Evolutionary conservation across 2,329 filamentous ascomycete species (phyloP), one percentile per base, ranked within the genome.

Genomic region (Pseudohalonectria lignicola): DNA sequence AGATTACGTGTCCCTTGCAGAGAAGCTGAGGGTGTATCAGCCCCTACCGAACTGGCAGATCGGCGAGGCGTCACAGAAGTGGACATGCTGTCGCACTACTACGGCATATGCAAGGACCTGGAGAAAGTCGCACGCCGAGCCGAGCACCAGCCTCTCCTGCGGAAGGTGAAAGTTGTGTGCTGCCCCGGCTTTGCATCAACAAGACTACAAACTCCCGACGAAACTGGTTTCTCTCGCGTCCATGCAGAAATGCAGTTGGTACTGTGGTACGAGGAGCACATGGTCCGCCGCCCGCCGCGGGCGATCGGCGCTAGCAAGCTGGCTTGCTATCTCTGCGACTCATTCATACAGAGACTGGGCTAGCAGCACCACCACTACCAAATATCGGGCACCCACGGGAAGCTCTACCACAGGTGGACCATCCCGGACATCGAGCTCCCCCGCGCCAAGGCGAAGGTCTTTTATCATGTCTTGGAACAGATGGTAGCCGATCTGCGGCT

Each of bases 201-300:
- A n/a, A n/a, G n/a, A n/a, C n/a, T n/a, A n/a, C n/a, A n/a, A n/a
- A n/a, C n/a, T n/a, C n/a, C n/a, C n/a, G n/a, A n/a, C n/a, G n/a
- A 15, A 35, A 11, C 20, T 34, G 32, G 20, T n/a, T n/a, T n/a
- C n/a, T n/a, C n/a, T n/a, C 32, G 20, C 21, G 32, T 39, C 31
- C 38, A 39, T 11, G 38, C 38, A 4, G 38, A 39, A 18, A 32
- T 39, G 26, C 38, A 39, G 25, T 32, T 39, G n/a, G 29, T 35
- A 7, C 18, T 39, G 25, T n/a, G 29, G n/a, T 36, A 39, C 21
- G 15, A 30, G n/a, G n/a, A n/a, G n/a, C n/a, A n/a, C n/a, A 30
- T 12, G 13, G 19, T 16, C 8, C 23, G 21, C 31, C 38, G n/a
- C 10, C 25, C 31, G 15, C 38, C 38, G 6, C 20, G 38, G n/a